phyloP scores from a whole-genome alignment of 2,329 filamentous ascomycete species.

The Helotiales sp. region DNA sequence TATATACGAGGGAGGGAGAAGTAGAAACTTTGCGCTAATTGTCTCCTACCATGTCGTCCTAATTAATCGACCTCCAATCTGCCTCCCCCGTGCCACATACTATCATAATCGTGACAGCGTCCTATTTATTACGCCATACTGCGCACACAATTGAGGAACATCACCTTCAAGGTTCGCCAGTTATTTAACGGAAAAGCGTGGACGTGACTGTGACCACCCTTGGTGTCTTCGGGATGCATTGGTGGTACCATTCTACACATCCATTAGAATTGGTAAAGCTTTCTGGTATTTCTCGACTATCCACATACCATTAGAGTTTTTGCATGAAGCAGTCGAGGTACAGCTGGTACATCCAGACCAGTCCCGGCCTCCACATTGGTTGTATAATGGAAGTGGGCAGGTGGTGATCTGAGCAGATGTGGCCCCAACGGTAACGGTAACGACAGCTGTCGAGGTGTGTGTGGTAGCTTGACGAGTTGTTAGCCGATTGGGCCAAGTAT shows the following conservation, averaged over 20 bases:
- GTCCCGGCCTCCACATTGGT: conserved; percentile 26
- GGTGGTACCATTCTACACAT: conserved; percentile 16
- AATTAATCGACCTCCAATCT: conserved; percentile 2
- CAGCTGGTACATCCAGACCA: conserved; percentile 28
- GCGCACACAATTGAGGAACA: background rate
- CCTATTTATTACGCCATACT: background rate
- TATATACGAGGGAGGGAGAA: background rate
- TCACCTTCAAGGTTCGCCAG: background rate
- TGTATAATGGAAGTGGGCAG: conserved; percentile 24
- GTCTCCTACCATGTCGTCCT: conserved; percentile 1
- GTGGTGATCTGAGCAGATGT: conserved; percentile 8
- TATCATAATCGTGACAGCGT: background rate
- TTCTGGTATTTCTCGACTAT: background rate
- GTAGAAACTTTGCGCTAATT: background rate
- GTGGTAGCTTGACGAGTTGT: conserved; percentile 13
- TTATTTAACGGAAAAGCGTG: conserved; percentile 11
- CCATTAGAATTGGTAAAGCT: background rate
- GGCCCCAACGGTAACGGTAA: conserved; percentile 2
- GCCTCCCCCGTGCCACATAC: background rate
- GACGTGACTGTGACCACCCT: conserved; percentile 17
- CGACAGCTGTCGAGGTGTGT: conserved; percentile 9
- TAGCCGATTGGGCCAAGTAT: background rate
- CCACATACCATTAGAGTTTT: conserved; percentile 18
- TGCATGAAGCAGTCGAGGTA: conserved; percentile 13
- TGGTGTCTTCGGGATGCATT: conserved; percentile 17